Percentiles rank a stretch among this genome's conserved stretches.
Evolutionary conservation across 2,329 filamentous ascomycete species (phyloP).

Genomic region (Phoma herbarum): DNA sequence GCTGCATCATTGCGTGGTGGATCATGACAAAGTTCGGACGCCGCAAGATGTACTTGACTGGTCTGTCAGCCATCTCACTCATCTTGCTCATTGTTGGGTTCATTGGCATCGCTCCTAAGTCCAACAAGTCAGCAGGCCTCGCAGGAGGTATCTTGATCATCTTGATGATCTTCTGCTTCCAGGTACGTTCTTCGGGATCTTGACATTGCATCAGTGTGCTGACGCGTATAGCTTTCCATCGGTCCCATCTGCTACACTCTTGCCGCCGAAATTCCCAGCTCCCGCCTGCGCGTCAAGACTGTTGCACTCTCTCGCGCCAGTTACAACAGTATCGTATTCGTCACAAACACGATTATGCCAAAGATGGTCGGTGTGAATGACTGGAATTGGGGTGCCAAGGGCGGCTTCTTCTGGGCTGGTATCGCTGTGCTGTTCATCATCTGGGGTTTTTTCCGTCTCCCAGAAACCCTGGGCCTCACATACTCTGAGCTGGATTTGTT

Average conservation of each 20-base stretch:
- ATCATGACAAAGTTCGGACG: conserved; percentile 81
- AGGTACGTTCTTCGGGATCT: conserved; percentile 22
- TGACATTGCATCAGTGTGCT: background rate
- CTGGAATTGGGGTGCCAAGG: conserved; percentile 39
- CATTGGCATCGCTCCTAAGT: conserved; percentile 65
- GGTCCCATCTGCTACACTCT: conserved; percentile 89
- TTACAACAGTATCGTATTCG: conserved; percentile 36
- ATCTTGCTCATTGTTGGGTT: conserved; percentile 69
- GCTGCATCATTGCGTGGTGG: conserved; percentile 78
- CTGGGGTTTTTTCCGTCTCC: conserved; percentile 37
- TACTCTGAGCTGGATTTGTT: conserved; percentile 36
- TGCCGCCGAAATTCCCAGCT: conserved; percentile 81
- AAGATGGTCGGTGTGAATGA: conserved; percentile 38
- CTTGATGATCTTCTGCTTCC: conserved; percentile 39
- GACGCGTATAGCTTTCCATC: conserved; percentile 66
- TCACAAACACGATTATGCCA: conserved; percentile 36
- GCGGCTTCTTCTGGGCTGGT: conserved; percentile 37
- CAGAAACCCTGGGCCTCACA: conserved; percentile 33
- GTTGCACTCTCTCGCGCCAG: conserved; percentile 75
- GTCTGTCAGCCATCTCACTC: conserved; percentile 47
- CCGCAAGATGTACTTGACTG: conserved; percentile 75
- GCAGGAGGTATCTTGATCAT: conserved; percentile 39
- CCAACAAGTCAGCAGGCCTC: conserved; percentile 56
- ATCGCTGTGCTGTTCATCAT: conserved; percentile 31
- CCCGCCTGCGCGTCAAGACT: conserved; percentile 86